A percentile compares a stretch with the other conserved stretches of the same genome.
Conservation (phyloP, 2,329 filamentous ascomycete genomes). For the Diaporthe caulivora region DNA sequence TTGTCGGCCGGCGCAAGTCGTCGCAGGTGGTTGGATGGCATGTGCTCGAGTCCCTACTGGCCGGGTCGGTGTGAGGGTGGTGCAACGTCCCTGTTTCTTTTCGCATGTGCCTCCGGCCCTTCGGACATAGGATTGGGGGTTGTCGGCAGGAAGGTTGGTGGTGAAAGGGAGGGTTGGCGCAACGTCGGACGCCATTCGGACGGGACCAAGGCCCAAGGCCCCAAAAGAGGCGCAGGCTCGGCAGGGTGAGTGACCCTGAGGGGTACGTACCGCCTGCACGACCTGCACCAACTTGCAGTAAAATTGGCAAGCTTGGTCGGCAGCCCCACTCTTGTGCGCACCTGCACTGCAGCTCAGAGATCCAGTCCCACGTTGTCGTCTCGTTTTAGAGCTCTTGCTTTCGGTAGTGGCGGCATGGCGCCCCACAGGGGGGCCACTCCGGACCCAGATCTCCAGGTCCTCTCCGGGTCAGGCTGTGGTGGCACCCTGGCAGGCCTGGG, state of each 20-base stretch:
- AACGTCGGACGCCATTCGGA: conserved; percentile 31
- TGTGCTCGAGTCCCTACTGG: conserved; percentile 18
- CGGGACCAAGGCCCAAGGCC: background rate
- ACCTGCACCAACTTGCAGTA: background rate
- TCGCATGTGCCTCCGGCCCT: conserved; percentile 17
- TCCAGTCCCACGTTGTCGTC: conserved; percentile 25
- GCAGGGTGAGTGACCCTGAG: conserved; percentile 2
- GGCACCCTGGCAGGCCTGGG: background rate
- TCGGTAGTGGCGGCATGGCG: conserved; percentile 28
- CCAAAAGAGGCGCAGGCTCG: background rate
- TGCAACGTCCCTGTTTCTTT: conserved; percentile 23
- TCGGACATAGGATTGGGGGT: background rate
- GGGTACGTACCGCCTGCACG: background rate
- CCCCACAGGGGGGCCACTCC: conserved; percentile 14
- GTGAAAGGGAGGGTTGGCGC: conserved; percentile 20
- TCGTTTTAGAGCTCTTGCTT: conserved; percentile 11
- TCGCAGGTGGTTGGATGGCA: conserved; percentile 29
- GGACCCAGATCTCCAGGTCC: conserved; percentile 19
- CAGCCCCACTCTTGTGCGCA: conserved; percentile 6
- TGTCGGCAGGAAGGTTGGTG: background rate
- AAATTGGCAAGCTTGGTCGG: conserved; percentile 27
- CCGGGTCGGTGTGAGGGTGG: conserved; percentile 3
- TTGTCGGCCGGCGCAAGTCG: conserved; percentile 27
- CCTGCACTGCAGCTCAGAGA: conserved; percentile 14
- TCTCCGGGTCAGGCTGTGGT: background rate